phyloP scores from a whole-genome alignment of 331 rosid species.

The Phaseolus coccineus region DNA sequence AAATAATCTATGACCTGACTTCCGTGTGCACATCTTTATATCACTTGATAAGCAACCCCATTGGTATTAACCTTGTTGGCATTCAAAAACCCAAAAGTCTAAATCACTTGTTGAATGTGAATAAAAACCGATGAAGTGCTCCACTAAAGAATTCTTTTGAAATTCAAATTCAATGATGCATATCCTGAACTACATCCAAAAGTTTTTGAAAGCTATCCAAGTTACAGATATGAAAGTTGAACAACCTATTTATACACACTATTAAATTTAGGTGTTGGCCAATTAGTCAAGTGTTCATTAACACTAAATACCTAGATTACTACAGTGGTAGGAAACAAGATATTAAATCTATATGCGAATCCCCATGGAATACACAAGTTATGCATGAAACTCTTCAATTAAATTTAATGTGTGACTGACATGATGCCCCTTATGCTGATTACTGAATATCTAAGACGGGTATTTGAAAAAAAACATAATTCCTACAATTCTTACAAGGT shows the following conservation, averaged over 20 bases:
- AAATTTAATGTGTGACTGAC: constrained; percentile 61
- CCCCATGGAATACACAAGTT: too few relatives aligned
- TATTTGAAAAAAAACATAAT: constrained; percentile 46
- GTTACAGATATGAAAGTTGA: too few relatives aligned
- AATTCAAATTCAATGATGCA: neutral
- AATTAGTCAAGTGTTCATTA: too few relatives aligned
- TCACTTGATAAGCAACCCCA: neutral
- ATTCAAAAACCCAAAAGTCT: neutral
- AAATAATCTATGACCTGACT: neutral
- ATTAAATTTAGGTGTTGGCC: too few relatives aligned
- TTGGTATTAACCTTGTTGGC: neutral
- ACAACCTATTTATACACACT: too few relatives aligned
- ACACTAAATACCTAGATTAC: too few relatives aligned
- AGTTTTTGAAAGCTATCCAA: too few relatives aligned
- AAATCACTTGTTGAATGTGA: neutral
- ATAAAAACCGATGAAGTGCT: neutral
- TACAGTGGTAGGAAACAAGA: too few relatives aligned
- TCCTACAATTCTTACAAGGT: neutral
- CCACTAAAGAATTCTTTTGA: neutral
- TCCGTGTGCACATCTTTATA: constrained; percentile 5
- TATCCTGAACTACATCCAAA: neutral
- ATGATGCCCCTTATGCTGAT: constrained; percentile 94
- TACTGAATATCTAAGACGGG: constrained; percentile 97
- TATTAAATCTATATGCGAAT: too few relatives aligned
- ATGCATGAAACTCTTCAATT: too few relatives aligned